phyloP scores from a whole-genome alignment of 2,329 filamentous ascomycete species.

The Calonectria pteridis region DNA sequence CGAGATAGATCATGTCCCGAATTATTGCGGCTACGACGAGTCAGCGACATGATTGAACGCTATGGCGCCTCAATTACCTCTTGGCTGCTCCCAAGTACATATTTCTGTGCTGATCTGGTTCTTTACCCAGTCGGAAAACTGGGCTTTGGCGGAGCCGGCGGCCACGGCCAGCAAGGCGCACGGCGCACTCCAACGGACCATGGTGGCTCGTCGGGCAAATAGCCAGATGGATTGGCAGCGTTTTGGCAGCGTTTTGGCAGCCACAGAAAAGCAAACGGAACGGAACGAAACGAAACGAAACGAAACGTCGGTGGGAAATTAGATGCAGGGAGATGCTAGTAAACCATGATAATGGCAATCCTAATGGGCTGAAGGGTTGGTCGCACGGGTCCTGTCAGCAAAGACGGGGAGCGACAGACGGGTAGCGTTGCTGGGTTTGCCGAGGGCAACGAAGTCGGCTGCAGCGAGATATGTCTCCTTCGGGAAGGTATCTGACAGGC shows the following conservation, averaged over 20 bases:
- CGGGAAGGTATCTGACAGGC: slow-evolving; percentile 26
- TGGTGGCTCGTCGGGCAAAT: slow-evolving; percentile 32
- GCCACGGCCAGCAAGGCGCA: slow-evolving; percentile 36
- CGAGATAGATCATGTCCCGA: slow-evolving; percentile 73
- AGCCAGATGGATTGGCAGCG: slow-evolving; percentile 28
- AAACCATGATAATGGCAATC: slow-evolving; percentile 38
- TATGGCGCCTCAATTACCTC: slow-evolving; percentile 49
- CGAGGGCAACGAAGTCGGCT: slow-evolving; percentile 8
- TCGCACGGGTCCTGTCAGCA: slow-evolving; percentile 19
- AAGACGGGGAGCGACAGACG: neutral
- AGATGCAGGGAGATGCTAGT: slow-evolving; percentile 35
- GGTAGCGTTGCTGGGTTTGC: slow-evolving; percentile 1
- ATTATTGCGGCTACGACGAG: slow-evolving; percentile 64
- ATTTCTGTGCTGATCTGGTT: slow-evolving; percentile 69
- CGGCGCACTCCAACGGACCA: slow-evolving; percentile 25
- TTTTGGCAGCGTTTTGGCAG: slow-evolving; percentile 10
- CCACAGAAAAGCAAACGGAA: slow-evolving; percentile 8
- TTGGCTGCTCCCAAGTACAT: slow-evolving; percentile 67
- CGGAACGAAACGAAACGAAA: slow-evolving; percentile 1
- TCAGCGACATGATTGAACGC: slow-evolving; percentile 34
- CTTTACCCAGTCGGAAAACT: slow-evolving; percentile 61
- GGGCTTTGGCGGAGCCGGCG: slow-evolving; percentile 47
- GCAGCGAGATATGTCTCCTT: slow-evolving; percentile 26
- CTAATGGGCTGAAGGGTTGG: slow-evolving; percentile 19
- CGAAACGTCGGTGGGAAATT: slow-evolving; percentile 21